Evolutionary conservation across 495 filamentous ascomycete genomes (phyloP), one percentile per base, ranked within the genome.

Genomic region (Podospora sp.): DNA sequence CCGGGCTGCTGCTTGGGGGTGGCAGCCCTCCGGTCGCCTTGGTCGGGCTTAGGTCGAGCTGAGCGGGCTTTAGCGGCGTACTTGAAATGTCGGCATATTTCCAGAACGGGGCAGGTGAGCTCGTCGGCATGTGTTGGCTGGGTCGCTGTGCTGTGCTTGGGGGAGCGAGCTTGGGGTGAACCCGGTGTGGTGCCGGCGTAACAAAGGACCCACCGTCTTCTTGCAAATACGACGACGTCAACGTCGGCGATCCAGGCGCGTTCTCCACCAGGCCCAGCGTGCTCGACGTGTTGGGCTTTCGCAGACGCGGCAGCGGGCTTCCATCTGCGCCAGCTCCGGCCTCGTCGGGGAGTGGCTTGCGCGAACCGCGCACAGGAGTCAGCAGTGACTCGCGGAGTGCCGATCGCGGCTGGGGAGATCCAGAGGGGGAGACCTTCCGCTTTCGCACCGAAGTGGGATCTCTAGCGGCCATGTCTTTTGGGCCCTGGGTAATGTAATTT

Each of bases 51-150:
- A 83, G 40, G 70, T 87, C 81, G 71, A 68, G 84, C 78, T 90
- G 87, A 33, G 83, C 80, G 0, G 87, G 83, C 65, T 87, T 86
- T 2, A 90, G 87, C 46, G 94, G 93, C 0, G 93, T 97, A 77
- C 88, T 93, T 12, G 89, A 87, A 63, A 89, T 83, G 68, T 89
- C 87, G 29, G 85, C 88, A 73, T 90, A 95, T 73, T 92, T 96
- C 94, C 94, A 98, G 80, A 97, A 98, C 21, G 94, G 93, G n/a
- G 96, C 95, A 0, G 95, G 95, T 22, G 91, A 96, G 74, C 91
- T 94, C 74, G 94, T 93, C 20, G 93, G 92, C 88, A 97, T 93
- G 79, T 94, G 95, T 75, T 94, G 92, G 71, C 92, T 96, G 2
- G 96, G 96, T 51, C 94, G 85, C 71, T 95, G 92, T 6, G 90